phyloP scores from a whole-genome alignment of 2,329 filamentous ascomycete species.

The Colletotrichum acutatum region DNA sequence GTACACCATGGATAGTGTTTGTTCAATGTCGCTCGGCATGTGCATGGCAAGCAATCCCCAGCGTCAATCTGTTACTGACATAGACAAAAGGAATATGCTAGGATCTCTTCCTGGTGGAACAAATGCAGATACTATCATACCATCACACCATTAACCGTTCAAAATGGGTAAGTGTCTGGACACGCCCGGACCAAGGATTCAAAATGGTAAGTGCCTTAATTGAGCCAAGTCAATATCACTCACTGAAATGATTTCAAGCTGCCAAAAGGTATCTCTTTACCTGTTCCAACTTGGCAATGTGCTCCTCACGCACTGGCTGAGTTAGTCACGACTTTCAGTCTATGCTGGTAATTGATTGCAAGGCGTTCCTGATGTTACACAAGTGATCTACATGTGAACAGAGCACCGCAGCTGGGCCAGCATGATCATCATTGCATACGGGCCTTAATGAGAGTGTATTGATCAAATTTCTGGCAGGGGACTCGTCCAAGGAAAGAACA shows the following conservation, averaged over 20 bases:
- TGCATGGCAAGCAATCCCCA: background rate
- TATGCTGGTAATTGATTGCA: background rate
- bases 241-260: too few relatives aligned
- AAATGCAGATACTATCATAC: background rate
- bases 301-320: background rate
- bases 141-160: too few relatives aligned
- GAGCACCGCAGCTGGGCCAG: background rate
- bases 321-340: background rate
- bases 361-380: background rate
- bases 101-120: background rate
- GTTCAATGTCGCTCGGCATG: background rate
- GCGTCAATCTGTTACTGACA: background rate
- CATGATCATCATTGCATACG: too few relatives aligned
- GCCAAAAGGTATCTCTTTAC: background rate
- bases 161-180: background rate
- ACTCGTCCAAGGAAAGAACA: background rate
- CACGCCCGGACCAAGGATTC: too few relatives aligned
- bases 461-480: background rate
- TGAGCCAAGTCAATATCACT: too few relatives aligned
- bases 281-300: background rate
- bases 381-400: background rate
- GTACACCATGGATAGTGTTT: background rate
- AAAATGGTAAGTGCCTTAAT: too few relatives aligned
- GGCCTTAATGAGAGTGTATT: background rate
- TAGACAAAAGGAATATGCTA: background rate